Evolutionary conservation across 495 filamentous ascomycete species (phyloP), one percentile per base, ranked within the genome.

Genomic region (Penicillium coffeae): DNA sequence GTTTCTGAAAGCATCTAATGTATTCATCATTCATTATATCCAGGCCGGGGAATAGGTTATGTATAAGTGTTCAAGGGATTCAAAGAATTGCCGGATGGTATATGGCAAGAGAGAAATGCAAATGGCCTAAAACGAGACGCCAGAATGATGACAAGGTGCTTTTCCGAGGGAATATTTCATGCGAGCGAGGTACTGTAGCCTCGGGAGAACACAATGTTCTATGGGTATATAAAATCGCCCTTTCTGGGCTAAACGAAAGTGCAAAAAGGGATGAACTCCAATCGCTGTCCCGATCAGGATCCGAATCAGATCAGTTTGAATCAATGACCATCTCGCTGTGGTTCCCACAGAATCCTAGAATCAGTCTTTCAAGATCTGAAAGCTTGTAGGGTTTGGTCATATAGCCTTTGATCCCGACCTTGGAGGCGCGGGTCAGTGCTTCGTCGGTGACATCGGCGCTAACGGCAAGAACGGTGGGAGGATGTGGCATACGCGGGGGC

Each of bases 371-470:
- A 42, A 90, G 68, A 69, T 89, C 85, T 14, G 77, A 61, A 20
- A 89, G 67, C 67, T 86, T 87, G 59, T 88, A 89, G 4, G 87
- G 88, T 60, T 91, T 91, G 12, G 83, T 84, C 74, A 90, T 83
- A 59, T 88, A 88, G 16, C 85, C 87, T 56, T 80, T 79, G 71
- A 91, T 90, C 16, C 86, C 87, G 3, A 82, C 82, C 50, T 75
- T 72, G 21, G 75, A 80, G 14, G 85, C 86, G 42, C 80, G 74
- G 39, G 79, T 77, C 32, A 86, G 59, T 15, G 84, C 82, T 21
- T 80, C 79, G 45, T 83, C 79, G 6, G 85, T 90, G 15, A 87
- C 84, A 62, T 91, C 87, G 12, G 87, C 87, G 38, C 83, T 90
- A 19, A 90, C 85, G 10, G 87, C 87, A 20, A 90, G 70, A 13